Evolutionary conservation across 805 yeast species (phyloP).

Genomic region (Jamesozyma hellenica): DNA sequence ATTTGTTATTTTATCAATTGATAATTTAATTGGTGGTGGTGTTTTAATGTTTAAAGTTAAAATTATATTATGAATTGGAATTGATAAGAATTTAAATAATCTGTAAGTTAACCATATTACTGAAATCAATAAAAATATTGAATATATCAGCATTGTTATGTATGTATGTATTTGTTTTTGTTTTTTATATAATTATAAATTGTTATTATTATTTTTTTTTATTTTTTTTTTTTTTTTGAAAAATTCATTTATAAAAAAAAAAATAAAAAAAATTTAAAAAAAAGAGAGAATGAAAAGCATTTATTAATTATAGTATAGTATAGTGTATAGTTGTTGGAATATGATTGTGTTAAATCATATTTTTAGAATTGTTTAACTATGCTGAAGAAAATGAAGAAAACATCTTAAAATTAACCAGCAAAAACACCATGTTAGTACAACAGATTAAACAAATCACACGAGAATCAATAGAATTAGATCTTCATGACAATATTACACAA

Average conservation of each 20-base stretch:
- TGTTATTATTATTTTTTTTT: background rate
- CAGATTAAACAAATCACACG: too few species aligned
- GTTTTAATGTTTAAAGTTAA: slow-evolving; percentile 21
- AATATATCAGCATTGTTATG: background rate
- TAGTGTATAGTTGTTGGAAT: too few species aligned
- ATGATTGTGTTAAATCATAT: too few species aligned
- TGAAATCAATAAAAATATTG: slow-evolving; percentile 7
- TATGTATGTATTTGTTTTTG: background rate
- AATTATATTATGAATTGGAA: slow-evolving; percentile 24
- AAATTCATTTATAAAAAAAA: too few species aligned
- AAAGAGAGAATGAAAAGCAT: too few species aligned
- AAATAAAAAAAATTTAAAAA: too few species aligned
- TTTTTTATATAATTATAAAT: background rate
- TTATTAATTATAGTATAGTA: too few species aligned
- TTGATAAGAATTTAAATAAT: slow-evolving; percentile 21
- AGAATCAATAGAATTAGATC: too few species aligned
- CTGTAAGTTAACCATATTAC: slow-evolving; percentile 23
- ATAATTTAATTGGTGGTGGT: slow-evolving; percentile 28
- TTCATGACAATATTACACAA: too few species aligned
- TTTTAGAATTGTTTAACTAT: too few species aligned
- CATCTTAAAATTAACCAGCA: background rate
- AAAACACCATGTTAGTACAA: too few species aligned
- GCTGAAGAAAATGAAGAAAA: too few species aligned
- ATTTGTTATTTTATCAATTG: slow-evolving; percentile 25
- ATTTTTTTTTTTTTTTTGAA: background rate